phyloP scores from a whole-genome alignment of 2,329 filamentous ascomycete genomes.

The Diatrype stigma region DNA sequence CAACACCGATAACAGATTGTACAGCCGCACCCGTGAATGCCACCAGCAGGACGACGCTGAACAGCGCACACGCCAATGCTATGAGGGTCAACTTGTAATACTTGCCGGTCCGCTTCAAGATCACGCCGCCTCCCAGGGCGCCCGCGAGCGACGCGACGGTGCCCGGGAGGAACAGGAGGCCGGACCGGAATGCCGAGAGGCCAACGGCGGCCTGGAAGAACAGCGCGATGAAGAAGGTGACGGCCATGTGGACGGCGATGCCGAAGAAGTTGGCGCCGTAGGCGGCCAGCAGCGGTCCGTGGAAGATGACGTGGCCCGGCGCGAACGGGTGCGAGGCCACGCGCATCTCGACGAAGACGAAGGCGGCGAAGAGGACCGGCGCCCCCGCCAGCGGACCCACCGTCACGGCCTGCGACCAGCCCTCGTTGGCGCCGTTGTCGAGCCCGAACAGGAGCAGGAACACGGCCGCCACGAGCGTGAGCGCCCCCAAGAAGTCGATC shows the following conservation, averaged over 20 bases:
- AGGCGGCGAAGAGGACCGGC: constrained; percentile 57
- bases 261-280: constrained; percentile 72
- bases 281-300: constrained; percentile 60
- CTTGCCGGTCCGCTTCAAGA: constrained; percentile 66
- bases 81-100: constrained; percentile 66
- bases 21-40: constrained; percentile 51
- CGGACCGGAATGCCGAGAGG: constrained; percentile 59
- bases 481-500: constrained; percentile 71
- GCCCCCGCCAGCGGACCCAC: constrained; percentile 54
- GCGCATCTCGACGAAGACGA: constrained; percentile 64
- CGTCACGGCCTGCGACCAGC: constrained; percentile 59
- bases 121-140: constrained; percentile 58
- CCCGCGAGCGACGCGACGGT: constrained; percentile 60
- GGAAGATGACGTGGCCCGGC: constrained; percentile 68
- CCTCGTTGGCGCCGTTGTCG: constrained; percentile 68
- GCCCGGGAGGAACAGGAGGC: constrained; percentile 61
- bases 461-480: constrained; percentile 61
- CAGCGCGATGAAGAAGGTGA: constrained; percentile 70
- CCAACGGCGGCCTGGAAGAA: constrained; percentile 72
- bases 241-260: constrained; percentile 52
- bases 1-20: constrained; percentile 47
- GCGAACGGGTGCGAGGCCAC: constrained; percentile 70
- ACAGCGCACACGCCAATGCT: constrained; percentile 48
- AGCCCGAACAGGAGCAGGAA: constrained; percentile 63
- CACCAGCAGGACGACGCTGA: constrained; percentile 53